Percentiles rank a stretch among this genome's conserved stretches.
Conservation (phyloP, 2,329 filamentous ascomycete genomes). For the Microascus cirrosus region DNA sequence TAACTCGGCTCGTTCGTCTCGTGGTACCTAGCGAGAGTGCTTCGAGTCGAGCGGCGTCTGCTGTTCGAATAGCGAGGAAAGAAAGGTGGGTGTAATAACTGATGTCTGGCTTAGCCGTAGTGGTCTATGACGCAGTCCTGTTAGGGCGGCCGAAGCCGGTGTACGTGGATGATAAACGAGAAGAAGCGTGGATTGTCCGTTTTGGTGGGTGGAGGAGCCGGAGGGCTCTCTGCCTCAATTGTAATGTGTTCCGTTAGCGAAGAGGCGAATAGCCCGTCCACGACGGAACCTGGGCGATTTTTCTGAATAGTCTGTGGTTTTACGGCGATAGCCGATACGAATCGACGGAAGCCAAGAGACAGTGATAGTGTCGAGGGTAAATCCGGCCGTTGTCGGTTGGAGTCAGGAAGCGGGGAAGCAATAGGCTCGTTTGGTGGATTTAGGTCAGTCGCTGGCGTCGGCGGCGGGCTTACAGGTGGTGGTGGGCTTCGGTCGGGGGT, state of each 20-base stretch:
- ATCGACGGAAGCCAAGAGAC: not conserved
- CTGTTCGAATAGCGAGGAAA: not conserved
- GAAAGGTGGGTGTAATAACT: not conserved
- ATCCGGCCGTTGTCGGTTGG: not conserved
- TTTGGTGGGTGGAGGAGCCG: conserved; percentile 25
- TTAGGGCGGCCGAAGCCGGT: conserved; percentile 3
- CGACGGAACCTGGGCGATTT: not conserved
- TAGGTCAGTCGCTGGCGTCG: not conserved
- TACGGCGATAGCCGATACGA: not conserved
- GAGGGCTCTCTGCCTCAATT: conserved; percentile 10
- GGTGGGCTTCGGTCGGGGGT: not conserved
- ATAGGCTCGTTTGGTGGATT: not conserved
- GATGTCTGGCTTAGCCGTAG: not conserved
- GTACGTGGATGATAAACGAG: conserved; percentile 23
- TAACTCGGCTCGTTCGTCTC: not conserved
- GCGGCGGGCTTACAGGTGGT: not conserved
- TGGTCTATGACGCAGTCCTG: not conserved
- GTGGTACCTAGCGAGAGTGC: not conserved
- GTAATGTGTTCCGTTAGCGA: conserved; percentile 7
- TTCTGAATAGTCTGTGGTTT: not conserved
- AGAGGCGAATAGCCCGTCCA: not conserved
- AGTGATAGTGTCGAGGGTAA: not conserved
- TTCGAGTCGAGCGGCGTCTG: not conserved
- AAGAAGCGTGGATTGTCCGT: conserved; percentile 38
- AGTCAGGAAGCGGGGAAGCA: not conserved